Evolutionary conservation across 2,329 filamentous ascomycete genomes (phyloP).

Genomic region (Cercospora sp.): DNA sequence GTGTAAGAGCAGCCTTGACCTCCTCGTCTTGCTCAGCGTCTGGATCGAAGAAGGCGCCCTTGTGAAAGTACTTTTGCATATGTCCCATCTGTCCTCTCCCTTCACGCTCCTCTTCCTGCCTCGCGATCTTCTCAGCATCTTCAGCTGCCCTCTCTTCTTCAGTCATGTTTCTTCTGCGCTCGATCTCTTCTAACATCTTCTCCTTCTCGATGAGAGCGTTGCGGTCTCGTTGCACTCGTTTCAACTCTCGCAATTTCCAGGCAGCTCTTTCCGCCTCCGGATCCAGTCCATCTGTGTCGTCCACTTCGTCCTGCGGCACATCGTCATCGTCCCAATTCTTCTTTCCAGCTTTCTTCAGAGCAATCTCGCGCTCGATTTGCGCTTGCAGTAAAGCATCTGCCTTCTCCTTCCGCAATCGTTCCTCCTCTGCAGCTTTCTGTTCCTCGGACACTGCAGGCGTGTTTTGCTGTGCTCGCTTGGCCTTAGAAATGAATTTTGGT

Average conservation of each 20-base stretch:
- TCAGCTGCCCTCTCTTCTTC: constrained; percentile 83
- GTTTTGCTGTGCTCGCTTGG: constrained; percentile 51
- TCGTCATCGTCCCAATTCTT: constrained; percentile 84
- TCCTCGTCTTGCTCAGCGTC: constrained; percentile 59
- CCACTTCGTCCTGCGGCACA: constrained; percentile 69
- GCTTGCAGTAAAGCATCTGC: constrained; percentile 82
- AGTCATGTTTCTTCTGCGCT: constrained; percentile 81
- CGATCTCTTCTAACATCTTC: constrained; percentile 82
- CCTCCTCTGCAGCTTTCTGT: constrained; percentile 50
- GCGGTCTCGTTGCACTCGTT: constrained; percentile 82
- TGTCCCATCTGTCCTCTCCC: constrained; percentile 77
- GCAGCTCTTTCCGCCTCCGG: constrained; percentile 85
- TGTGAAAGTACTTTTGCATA: constrained; percentile 97
- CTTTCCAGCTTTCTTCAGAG: constrained; percentile 71
- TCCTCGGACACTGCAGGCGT: constrained; percentile 40
- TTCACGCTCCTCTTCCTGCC: constrained; percentile 75
- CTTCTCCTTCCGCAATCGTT: constrained; percentile 65
- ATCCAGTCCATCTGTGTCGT: constrained; percentile 85
- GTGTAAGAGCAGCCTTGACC: constrained; percentile 72
- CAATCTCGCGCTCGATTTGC: constrained; percentile 79
- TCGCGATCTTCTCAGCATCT: constrained; percentile 73
- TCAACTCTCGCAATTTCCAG: constrained; percentile 91
- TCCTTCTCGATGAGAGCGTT: constrained; percentile 75
- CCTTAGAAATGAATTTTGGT: constrained; percentile 68
- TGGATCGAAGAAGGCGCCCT: constrained; percentile 91